Base-by-base conservation (phyloP, 352 stramenopile species). In the Globisporangium parvum region DNA sequence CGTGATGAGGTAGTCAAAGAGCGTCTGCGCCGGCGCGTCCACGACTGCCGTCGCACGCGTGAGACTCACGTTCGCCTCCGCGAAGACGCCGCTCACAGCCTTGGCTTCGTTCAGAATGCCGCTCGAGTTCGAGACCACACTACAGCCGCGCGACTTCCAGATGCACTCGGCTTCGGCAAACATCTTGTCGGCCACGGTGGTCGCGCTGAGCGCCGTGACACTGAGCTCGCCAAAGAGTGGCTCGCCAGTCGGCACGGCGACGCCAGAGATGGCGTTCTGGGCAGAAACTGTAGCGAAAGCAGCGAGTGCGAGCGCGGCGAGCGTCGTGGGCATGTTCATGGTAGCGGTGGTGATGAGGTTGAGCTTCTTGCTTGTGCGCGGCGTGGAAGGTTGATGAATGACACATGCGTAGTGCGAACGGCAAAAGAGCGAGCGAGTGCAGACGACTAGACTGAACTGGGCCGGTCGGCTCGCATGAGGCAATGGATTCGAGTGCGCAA, bases 1-100 rank as follows among this genome's bases (percentile, higher is more conserved):
- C 18, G 66, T 71, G 48, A 73, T 62, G 20, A 73, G 66, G 48
- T 59, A 69, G 42, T 73, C 62, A 24, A 73, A 73, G 39, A 73
- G 47, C 47, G 58, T 63, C 47, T 73, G 66, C 10, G 66, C 66
- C 11, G 62, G 55, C 3, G 56, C 55, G 39, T 65, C n/a, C 2
- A 73, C 61, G 23, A 71, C 31, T 9, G 47, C 66, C 2, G 31
- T 53, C 10, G 59, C 66, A 23, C 66, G 66, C 45, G 62, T 70
- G 48, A 73, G 23, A 39, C 63, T 54, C 4, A 73, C 55, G 10
- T 56, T 63, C 6, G 66, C 59, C 1, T 40, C 0, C 1, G 62
- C 59, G 20, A 73, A 73, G n/a, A 57, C 60, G 28, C 66, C 66
- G 39, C 59, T 60, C 42, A 73, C 66, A 2, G 55, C n/a, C 54